These are phyloP conservation scores for Neospora caninum DNA, from an alignment of 169 alveolate species.

Conservation along the genomic window DNA sequence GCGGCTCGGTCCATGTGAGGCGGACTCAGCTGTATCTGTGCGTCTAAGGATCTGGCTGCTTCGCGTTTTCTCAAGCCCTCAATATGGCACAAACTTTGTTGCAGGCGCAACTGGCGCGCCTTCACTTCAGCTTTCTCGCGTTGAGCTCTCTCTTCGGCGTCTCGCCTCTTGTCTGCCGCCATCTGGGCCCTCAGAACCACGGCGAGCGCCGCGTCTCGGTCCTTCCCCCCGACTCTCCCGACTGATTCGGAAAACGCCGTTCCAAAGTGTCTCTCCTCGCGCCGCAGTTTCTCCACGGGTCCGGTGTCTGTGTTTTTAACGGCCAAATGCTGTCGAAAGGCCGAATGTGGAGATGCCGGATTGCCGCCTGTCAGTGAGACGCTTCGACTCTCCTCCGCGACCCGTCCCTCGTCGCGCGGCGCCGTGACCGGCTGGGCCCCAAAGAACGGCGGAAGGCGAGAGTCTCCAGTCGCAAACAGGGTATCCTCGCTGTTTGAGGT, in stretches of 20 bases:
- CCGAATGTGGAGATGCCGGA: too few species aligned
- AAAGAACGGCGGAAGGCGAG: neutral
- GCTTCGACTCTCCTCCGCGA: neutral
- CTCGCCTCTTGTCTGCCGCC: neutral
- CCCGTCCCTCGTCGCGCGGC: neutral
- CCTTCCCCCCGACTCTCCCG: neutral
- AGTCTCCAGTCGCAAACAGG: neutral
- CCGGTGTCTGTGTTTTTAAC: neutral
- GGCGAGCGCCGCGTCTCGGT: neutral
- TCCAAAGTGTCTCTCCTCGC: neutral
- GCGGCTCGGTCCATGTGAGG: neutral
- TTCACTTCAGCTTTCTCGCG: neutral
- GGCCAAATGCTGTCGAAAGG: too few species aligned
- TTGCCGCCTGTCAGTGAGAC: too few species aligned
- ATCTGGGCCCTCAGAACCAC: neutral
- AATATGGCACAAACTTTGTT: neutral
- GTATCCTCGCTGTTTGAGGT: neutral
- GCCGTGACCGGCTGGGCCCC: neutral
- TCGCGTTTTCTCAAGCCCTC: neutral
- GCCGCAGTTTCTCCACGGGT: neutral
- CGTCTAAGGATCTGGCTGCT: neutral
- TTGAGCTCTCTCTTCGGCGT: neutral
- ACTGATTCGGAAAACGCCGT: neutral
- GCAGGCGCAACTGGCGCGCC: neutral
- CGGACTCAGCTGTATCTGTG: neutral